These are phyloP conservation scores for Colletotrichum chrysophilum DNA, from an alignment of 2,329 filamentous ascomycete genomes.

Conservation along the genomic window DNA sequence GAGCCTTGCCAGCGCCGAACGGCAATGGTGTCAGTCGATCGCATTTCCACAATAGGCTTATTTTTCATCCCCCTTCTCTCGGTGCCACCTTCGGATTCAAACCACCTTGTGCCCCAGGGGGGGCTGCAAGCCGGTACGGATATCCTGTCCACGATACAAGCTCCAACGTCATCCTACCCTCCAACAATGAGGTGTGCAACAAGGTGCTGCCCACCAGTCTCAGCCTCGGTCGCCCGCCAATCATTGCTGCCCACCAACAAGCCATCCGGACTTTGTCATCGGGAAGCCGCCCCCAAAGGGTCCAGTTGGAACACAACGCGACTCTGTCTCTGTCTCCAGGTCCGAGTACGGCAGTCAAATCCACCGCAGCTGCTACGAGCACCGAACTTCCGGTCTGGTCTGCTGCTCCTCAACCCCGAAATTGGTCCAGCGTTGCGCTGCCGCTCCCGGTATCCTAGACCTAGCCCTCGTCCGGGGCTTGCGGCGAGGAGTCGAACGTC, in stretches of 20 bases:
- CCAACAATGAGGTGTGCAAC: neutral
- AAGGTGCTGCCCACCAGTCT: conserved; percentile 2
- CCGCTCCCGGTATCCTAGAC: neutral
- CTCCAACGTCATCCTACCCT: conserved; percentile 1
- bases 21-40: conserved; percentile 8
- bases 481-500: neutral
- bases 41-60: neutral
- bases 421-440: neutral
- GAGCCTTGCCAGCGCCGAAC: conserved; percentile 5
- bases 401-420: neutral
- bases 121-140: neutral
- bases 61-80: neutral
- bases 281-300: neutral
- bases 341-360: conserved; percentile 6
- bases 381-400: neutral
- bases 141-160: neutral
- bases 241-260: neutral
- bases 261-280: conserved; percentile 4
- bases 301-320: conserved; percentile 1
- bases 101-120: neutral
- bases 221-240: conserved; percentile 1
- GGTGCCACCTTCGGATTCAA: neutral
- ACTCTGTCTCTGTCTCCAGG: neutral
- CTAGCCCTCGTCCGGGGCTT: neutral
- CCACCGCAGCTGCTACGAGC: neutral